Percentiles rank a stretch among this genome's conserved stretches.
phyloP scores from a whole-genome alignment of 2,329 filamentous ascomycete genomes.

The Epichloe uncinata region DNA sequence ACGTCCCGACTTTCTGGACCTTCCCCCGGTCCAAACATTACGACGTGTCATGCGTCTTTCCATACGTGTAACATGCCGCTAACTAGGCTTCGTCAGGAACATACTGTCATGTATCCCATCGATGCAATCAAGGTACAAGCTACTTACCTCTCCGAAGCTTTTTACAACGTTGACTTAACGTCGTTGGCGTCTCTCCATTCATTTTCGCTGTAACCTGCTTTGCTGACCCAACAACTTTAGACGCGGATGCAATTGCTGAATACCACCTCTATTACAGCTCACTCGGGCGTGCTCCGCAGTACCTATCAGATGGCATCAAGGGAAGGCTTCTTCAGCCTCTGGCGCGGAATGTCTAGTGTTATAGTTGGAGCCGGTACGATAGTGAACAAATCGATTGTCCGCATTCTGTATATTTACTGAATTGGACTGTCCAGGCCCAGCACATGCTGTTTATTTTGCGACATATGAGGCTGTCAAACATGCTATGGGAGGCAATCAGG shows the following conservation, averaged over 20 bases:
- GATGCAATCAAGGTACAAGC: constrained; percentile 81
- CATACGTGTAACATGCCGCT: neutral
- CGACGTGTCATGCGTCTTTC: neutral
- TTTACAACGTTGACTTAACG: neutral
- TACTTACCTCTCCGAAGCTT: neutral
- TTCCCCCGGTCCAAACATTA: neutral
- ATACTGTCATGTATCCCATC: constrained; percentile 98
- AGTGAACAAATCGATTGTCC: constrained; percentile 9
- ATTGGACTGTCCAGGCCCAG: constrained; percentile 52
- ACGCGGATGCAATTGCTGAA: constrained; percentile 97
- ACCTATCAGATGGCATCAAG: constrained; percentile 83
- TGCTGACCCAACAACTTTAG: constrained; percentile 32
- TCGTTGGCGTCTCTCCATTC: neutral
- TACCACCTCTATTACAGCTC: constrained; percentile 65
- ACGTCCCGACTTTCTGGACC: constrained; percentile 22
- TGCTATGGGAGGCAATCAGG: constrained; percentile 81
- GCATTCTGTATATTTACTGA: neutral
- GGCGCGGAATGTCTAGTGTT: constrained; percentile 94
- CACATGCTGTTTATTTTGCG: constrained; percentile 95
- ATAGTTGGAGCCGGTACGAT: constrained; percentile 78
- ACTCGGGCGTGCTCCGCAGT: constrained; percentile 82
- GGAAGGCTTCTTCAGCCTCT: constrained; percentile 83
- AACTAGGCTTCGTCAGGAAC: constrained; percentile 49
- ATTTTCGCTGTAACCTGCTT: neutral
- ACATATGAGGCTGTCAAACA: constrained; percentile 98